Evolutionary conservation across 768 basidiomycete genomes (phyloP), one percentile per base, ranked within the genome.

Genomic region (Daedaleopsis nitida): DNA sequence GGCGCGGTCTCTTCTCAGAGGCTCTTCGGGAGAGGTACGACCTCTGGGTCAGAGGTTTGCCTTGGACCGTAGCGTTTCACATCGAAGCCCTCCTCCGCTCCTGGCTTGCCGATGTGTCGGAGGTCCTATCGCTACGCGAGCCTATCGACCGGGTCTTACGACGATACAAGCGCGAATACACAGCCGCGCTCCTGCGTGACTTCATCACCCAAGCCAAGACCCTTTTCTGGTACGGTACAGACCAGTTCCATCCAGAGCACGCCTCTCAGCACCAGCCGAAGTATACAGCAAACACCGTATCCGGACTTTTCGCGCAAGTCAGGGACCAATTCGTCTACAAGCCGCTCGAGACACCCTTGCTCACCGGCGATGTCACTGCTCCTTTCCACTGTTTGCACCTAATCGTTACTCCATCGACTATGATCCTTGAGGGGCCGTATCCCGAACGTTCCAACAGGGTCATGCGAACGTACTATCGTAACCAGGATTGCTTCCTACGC

Each of bases 391-490:
- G 81, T 43, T 69, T 79, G 17, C 83, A 81, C 60, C 78, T 81
- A 44, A 70, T 72, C 5, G 69, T 88, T 32, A 84, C 86, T 0
- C 87, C 88, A 0, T 87, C 85, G 0, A 76, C 78, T 0, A 80
- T 83, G 65, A 70, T 68, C 45, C 73, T 86, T 38, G 78, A 78
- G 37, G 87, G 87, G 0, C 86, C 86, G 5, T 80, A 77, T 58
- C 77, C 76, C 5, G 87, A 88, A 62, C 79, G 82, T 7, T 85
- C 85, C 0, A 91, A 89, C 63, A 75, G 85, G 4, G 79, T 89
- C 42, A 80, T 89, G 39, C 81, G 87, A 21, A 72, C 72, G 10
- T 88, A 84, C 66, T 69, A 75, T 0, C 57, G 69, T 23, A 70
- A 82, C 55, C 80, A 83, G 21, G 77, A 82, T 60, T 79, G 76